A percentile compares a stretch with the other conserved stretches of the same genome.
Evolutionary conservation across 164 flowering plant genomes (phyloP).

Genomic region (Chloranthus sessilifolius): DNA sequence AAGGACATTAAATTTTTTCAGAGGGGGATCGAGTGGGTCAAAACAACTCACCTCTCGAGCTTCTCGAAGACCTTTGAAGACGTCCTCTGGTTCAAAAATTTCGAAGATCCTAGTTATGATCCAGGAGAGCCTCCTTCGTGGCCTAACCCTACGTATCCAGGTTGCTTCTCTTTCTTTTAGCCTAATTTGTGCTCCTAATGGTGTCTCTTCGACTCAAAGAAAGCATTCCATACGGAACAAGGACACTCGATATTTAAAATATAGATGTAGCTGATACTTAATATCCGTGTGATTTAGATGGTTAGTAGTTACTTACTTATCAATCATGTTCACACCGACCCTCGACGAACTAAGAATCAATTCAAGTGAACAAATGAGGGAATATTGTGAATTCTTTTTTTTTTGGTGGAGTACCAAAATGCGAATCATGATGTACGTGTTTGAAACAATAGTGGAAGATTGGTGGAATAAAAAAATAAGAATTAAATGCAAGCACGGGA

Average conservation of each 20-base stretch:
- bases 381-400: no score
- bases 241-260: neutral
- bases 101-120: slow-evolving; percentile 50
- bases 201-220: neutral
- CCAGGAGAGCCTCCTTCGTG: slow-evolving; percentile 24
- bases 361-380: no score
- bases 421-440: no score
- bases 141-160: slow-evolving; percentile 70
- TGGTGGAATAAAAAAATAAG: no score
- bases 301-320: no score
- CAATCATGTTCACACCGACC: no score
- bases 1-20: slow-evolving; percentile 59
- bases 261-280: neutral
- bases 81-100: slow-evolving; percentile 58
- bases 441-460: no score
- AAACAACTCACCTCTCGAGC: slow-evolving; percentile 48
- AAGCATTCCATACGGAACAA: neutral
- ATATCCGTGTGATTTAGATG: no score
- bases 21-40: slow-evolving; percentile 50
- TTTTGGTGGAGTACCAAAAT: no score
- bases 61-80: slow-evolving; percentile 51
- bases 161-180: slow-evolving; percentile 23
- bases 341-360: no score
- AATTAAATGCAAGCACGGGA: no score
- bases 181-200: neutral